phyloP scores from a whole-genome alignment of 2,329 filamentous ascomycete species.

The Fusarium virguliforme region DNA sequence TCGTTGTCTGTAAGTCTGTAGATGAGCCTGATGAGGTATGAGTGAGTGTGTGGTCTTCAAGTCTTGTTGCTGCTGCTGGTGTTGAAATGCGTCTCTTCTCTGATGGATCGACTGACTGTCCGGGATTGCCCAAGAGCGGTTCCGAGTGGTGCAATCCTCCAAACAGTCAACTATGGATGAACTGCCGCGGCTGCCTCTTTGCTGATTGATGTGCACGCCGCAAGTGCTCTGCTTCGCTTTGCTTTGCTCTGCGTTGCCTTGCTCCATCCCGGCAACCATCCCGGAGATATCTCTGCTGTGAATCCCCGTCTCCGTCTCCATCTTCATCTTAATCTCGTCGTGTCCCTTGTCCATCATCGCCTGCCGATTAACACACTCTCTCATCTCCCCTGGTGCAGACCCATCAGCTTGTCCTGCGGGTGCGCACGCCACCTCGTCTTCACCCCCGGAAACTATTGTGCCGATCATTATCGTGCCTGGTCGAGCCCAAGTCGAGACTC shows the following conservation, averaged over 20 bases:
- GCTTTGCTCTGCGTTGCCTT: slow-evolving; percentile 25
- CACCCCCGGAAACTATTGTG: slow-evolving; percentile 49
- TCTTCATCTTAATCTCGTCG: slow-evolving; percentile 43
- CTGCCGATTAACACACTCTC: slow-evolving; percentile 27
- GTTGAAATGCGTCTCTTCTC: slow-evolving; percentile 35
- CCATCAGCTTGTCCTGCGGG: slow-evolving; percentile 39
- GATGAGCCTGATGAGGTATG: not conserved
- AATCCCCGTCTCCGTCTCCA: slow-evolving; percentile 35
- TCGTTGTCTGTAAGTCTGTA: slow-evolving; percentile 10
- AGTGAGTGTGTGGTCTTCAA: slow-evolving; percentile 1
- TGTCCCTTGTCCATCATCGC: slow-evolving; percentile 33
- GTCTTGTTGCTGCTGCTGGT: slow-evolving; percentile 11
- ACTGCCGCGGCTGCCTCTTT: slow-evolving; percentile 25
- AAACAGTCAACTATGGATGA: slow-evolving; percentile 17
- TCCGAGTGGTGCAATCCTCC: slow-evolving; percentile 7
- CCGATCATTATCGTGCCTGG: slow-evolving; percentile 52
- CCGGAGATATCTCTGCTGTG: slow-evolving; percentile 26
- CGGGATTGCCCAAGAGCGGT: slow-evolving; percentile 16
- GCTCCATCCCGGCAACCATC: slow-evolving; percentile 31
- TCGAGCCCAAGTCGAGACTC: slow-evolving; percentile 46
- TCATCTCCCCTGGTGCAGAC: slow-evolving; percentile 33
- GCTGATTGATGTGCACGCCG: slow-evolving; percentile 6
- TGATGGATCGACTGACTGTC: slow-evolving; percentile 10
- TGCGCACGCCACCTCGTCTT: slow-evolving; percentile 47
- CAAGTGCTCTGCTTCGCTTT: not conserved